Evolutionary conservation across 495 filamentous ascomycete species (phyloP), one percentile per base, ranked within the genome.

Genomic region (Penicillium antarcticum): DNA sequence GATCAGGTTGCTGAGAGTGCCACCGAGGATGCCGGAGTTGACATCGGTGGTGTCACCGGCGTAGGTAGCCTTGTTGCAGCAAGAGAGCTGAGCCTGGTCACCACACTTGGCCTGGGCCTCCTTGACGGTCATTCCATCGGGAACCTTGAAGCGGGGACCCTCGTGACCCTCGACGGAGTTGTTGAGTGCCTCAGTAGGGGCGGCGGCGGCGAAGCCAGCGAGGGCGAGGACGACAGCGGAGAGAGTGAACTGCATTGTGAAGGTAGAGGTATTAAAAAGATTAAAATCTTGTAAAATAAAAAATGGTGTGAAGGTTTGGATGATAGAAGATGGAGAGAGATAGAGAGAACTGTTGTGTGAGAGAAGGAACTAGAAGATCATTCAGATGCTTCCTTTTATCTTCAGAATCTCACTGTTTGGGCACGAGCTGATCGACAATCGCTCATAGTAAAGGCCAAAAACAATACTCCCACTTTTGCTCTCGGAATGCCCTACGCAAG

Each of bases 81-180:
- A 78, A 52, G 71, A 68, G 40, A 80, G 70, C 60, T 75, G 62
- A 54, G 77, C 72, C 64, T 77, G 63, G 56, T 69, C 57, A 60
- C 77, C 77, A 48, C 77, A 80, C 60, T 73, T 75, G 59, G 68
- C 63, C 48, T 71, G 67, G 17, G 69, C 77, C 63, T 79, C 62
- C 61, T 72, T 56, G 60, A 78, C 63, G 43, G 77, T 79, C 45
- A 76, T 59, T 58, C 60, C 46, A 53, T 70, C 64, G 35, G 69
- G 71, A 31, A 70, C 68, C 49, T 66, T 60, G 64, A 66, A 71
- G 57, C 49, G 51, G 11, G 36, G 55, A 61, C 29, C 6, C 51
- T n/a, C 51, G 54, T 55, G 54, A 41, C 16, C 1, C 37, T 49
- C 21, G 33, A 54, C 37, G 35, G 42, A 52, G 43, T 63, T 63